phyloP scores from a whole-genome alignment of 768 basidiomycete genomes.

The Hemileccinum rubropunctum region DNA sequence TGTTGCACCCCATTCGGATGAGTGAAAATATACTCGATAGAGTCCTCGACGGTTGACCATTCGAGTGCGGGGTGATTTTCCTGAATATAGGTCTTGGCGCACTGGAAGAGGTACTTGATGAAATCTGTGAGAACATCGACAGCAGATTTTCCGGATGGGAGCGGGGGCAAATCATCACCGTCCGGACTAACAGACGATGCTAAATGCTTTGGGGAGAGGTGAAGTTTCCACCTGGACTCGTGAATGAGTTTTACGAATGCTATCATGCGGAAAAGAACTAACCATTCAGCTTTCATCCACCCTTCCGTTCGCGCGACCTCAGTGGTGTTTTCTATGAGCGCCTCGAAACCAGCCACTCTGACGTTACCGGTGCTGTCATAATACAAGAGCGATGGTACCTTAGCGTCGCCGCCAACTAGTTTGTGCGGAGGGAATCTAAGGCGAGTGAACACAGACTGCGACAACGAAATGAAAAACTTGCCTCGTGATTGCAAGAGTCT shows the following conservation, averaged over 20 bases:
- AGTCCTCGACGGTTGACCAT: slow-evolving; percentile 13
- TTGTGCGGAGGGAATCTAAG: slow-evolving; percentile 40
- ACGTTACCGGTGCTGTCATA: slow-evolving; percentile 37
- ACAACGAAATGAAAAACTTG: too few species aligned
- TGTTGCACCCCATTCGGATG: slow-evolving; percentile 25
- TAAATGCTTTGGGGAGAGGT: slow-evolving; percentile 10
- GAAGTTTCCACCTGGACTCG: slow-evolving; percentile 16
- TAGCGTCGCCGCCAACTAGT: slow-evolving; percentile 37
- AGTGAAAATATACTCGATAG: slow-evolving; percentile 19
- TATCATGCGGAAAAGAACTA: neutral
- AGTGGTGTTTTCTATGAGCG: slow-evolving; percentile 29
- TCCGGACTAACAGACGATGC: slow-evolving; percentile 15
- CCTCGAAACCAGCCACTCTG: slow-evolving; percentile 39
- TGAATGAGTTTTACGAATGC: neutral
- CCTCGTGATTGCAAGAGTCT: too few species aligned
- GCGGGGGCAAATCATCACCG: slow-evolving; percentile 32
- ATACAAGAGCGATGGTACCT: slow-evolving; percentile 42
- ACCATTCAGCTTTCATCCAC: slow-evolving; percentile 15
- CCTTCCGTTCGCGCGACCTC: slow-evolving; percentile 34
- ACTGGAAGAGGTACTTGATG: slow-evolving; percentile 14
- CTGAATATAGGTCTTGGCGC: slow-evolving; percentile 12
- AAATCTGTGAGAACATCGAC: slow-evolving; percentile 22
- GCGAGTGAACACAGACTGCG: too few species aligned
- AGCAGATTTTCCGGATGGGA: slow-evolving; percentile 14
- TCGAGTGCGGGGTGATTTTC: slow-evolving; percentile 12